Evolutionary conservation across 1,284 basidiomycete genomes (phyloP), one percentile per base, ranked within the genome.

Genomic region (Stygiomarasmius scandens): DNA sequence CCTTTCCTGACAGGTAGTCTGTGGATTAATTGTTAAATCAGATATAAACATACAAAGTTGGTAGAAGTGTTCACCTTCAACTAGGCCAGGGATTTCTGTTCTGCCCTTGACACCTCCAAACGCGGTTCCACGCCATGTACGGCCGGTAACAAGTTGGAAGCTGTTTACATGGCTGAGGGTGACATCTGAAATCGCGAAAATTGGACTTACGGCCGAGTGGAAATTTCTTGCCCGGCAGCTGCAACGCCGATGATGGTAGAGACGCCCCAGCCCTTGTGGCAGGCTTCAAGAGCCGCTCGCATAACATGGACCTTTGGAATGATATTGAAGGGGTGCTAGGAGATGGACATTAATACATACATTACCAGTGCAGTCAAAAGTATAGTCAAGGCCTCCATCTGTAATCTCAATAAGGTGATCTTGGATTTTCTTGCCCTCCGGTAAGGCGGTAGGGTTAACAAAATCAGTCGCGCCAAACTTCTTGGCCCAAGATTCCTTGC

Each of bases 251-350:
- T 98, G 64, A 98, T 75, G 53, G 95, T 98, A 62, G 89, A 94
- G 43, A 98, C 89, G 69, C 97, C 96, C 95, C 95, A 98, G n/a
- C 95, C 95, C 74, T 99, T 99, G 78, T 99, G 97, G 74, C 96
- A 98, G 19, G 93, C 90, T 77, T 99, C 96, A 53, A 99, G 85
- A 32, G 96, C 97, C 54, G 88, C 80, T 62, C 96, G 89, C 96
- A 99, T 99, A 58, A 98, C 96, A 43, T 93, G 77, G 14, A 95
- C 87, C 88, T 58, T 27, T 89, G 56, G 46, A 49, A 53, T 44
- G n/a, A 56, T 29, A 43, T 22, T 6, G 25, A 36, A 29, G 23
- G 38, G 27, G n/a, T n/a, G n/a, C n/a, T 12, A 32, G 29, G 16
- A 41, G 4, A n/a, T 19, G 16, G 16, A 41, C 5, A 29, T 44